Percentiles rank a stretch among this genome's conserved stretches.
Evolutionary conservation across 2,329 filamentous ascomycete genomes (phyloP).

Genomic region (Periconia sp.): DNA sequence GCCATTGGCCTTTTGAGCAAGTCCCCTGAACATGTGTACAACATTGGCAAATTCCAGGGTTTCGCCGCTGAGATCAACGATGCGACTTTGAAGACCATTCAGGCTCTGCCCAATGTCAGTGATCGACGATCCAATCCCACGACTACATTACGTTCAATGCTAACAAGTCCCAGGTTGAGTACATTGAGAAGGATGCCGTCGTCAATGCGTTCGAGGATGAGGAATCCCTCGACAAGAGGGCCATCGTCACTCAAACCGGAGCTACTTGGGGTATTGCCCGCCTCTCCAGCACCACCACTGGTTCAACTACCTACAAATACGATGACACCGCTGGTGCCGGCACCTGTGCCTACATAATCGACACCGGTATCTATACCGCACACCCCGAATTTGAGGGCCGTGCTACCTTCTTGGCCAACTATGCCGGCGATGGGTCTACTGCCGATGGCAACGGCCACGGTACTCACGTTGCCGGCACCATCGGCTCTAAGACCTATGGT

Average conservation of each 20-base stretch:
- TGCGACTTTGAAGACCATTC: slow-evolving; percentile 30
- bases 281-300: slow-evolving; percentile 39
- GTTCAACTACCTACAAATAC: slow-evolving; percentile 41
- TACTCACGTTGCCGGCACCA: slow-evolving; percentile 42
- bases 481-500: slow-evolving; percentile 42
- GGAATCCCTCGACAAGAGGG: slow-evolving; percentile 27
- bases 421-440: slow-evolving; percentile 36
- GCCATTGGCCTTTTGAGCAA: slow-evolving; percentile 28
- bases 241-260: slow-evolving; percentile 42
- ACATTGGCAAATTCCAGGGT: slow-evolving; percentile 43
- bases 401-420: slow-evolving; percentile 43
- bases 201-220: slow-evolving; percentile 32
- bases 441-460: slow-evolving; percentile 45
- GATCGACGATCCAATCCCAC: neutral
- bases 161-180: slow-evolving; percentile 30
- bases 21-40: slow-evolving; percentile 38
- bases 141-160: neutral
- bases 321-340: slow-evolving; percentile 41
- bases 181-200: slow-evolving; percentile 44
- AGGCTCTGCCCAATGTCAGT: slow-evolving; percentile 32
- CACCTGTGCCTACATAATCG: slow-evolving; percentile 63
- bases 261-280: slow-evolving; percentile 47
- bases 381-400: slow-evolving; percentile 52
- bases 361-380: slow-evolving; percentile 62
- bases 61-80: slow-evolving; percentile 41